phyloP scores from a whole-genome alignment of 345 rosid species.

The Linum tenue region DNA sequence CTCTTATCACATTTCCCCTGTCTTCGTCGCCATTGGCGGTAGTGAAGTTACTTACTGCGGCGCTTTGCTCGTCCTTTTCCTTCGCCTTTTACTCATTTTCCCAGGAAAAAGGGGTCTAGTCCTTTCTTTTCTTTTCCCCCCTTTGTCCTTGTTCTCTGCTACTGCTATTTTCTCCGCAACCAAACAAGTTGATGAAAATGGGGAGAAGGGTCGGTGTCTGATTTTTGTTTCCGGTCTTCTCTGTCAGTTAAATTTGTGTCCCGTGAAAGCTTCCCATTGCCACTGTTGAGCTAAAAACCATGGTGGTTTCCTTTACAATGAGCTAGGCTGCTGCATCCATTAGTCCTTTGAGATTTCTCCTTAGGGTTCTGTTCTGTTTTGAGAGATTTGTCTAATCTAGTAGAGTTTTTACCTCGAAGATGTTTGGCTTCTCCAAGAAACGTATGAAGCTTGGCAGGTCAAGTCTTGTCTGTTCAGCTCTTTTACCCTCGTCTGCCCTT shows the following conservation, averaged over 20 bases:
- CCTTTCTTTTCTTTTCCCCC: neutral
- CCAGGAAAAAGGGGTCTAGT: neutral
- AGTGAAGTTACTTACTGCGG: neutral
- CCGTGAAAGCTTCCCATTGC: neutral
- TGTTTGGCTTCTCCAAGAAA: slow-evolving; percentile 79
- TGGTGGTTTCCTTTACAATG: neutral
- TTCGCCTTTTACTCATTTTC: neutral
- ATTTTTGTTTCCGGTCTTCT: neutral
- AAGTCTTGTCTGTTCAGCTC: slow-evolving; percentile 8
- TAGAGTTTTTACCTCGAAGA: slow-evolving; percentile 14
- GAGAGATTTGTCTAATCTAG: neutral
- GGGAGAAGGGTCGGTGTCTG: neutral
- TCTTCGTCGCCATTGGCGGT: neutral
- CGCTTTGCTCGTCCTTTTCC: neutral
- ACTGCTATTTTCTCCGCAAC: neutral
- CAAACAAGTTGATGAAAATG: neutral
- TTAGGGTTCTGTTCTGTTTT: neutral
- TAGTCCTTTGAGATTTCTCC: too few species aligned
- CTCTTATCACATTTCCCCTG: neutral
- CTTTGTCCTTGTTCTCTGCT: neutral
- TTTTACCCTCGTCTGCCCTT: slow-evolving; percentile 3
- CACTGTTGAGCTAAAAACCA: neutral
- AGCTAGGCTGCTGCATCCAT: too few species aligned
- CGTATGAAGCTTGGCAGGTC: slow-evolving; percentile 96
- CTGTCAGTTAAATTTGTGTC: neutral